These are phyloP conservation scores for Pseudogymnoascus sp. DNA, from an alignment of 2,329 filamentous ascomycete genomes.

Conservation along the genomic window DNA sequence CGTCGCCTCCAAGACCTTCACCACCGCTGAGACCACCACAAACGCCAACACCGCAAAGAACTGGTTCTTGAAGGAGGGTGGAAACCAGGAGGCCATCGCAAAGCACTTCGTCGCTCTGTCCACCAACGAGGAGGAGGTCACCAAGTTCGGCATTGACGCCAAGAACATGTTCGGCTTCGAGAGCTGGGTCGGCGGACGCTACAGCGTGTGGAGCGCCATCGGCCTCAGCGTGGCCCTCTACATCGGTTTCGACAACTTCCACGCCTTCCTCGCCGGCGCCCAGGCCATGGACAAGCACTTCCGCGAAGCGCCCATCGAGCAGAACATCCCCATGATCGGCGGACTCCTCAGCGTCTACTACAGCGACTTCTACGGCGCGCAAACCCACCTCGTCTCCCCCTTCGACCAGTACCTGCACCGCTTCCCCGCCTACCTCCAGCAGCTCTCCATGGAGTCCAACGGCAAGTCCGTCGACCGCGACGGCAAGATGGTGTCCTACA, in stretches of 20 bases:
- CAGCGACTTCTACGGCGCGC: conserved; percentile 95
- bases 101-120: conserved; percentile 99
- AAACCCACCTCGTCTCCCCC: conserved; percentile 93
- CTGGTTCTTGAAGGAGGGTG: conserved; percentile 85
- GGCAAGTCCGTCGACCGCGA: conserved; percentile 94
- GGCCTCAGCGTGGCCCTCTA: conserved; percentile 90
- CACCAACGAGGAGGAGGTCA: conserved; percentile 89
- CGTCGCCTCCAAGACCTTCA: conserved; percentile 98
- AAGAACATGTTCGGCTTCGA: conserved; percentile 99
- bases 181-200: conserved; percentile 96
- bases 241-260: conserved; percentile 96
- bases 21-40: conserved; percentile 91
- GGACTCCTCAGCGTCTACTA: conserved; percentile 97
- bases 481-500: conserved; percentile 89
- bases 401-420: conserved; percentile 99
- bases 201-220: conserved; percentile 98
- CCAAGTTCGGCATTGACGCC: conserved; percentile 96
- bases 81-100: conserved; percentile 74
- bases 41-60: conserved; percentile 95
- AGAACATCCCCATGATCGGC: conserved; percentile 91
- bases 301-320: conserved; percentile 75
- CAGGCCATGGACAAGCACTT: conserved; percentile 99
- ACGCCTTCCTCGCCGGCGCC: conserved; percentile 87
- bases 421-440: conserved; percentile 97
- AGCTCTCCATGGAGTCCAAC: conserved; percentile 99